phyloP scores from a whole-genome alignment of 106 monocot genomes.

The Acorus calamus region DNA sequence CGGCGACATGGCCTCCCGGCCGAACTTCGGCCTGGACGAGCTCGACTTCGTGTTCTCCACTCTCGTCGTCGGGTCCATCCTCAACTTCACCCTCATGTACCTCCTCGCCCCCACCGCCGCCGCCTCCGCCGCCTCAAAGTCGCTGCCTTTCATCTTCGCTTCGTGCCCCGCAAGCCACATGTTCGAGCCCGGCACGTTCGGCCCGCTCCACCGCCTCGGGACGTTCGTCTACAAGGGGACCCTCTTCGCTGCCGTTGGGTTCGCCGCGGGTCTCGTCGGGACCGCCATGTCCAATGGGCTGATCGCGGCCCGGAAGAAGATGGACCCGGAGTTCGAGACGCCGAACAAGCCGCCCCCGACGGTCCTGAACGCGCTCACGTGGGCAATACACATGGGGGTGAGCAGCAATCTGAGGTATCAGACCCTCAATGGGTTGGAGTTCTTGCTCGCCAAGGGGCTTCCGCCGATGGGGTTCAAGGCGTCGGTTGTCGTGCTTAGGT shows the following conservation, averaged over 20 bases:
- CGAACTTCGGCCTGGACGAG: slow-evolving; percentile 80
- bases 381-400: slow-evolving; percentile 73
- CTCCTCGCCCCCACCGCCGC: slow-evolving; percentile 55
- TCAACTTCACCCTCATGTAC: slow-evolving; percentile 76
- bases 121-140: slow-evolving; percentile 6
- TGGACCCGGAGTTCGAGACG: slow-evolving; percentile 60
- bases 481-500: slow-evolving; percentile 54
- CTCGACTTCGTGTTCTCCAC: slow-evolving; percentile 91
- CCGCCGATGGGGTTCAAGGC: slow-evolving; percentile 43
- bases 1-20: slow-evolving; percentile 79
- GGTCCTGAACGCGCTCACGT: slow-evolving; percentile 53
- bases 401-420: slow-evolving; percentile 81
- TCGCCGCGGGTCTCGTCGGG: slow-evolving; percentile 54
- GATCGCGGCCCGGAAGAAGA: slow-evolving; percentile 41
- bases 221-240: slow-evolving; percentile 58
- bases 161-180: slow-evolving; percentile 38
- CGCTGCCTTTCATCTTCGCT: slow-evolving; percentile 31
- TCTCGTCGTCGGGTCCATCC: slow-evolving; percentile 75
- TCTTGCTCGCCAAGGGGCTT: slow-evolving; percentile 31
- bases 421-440: slow-evolving; percentile 68
- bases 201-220: slow-evolving; percentile 28
- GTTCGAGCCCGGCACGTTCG: slow-evolving; percentile 53
- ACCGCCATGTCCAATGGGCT: slow-evolving; percentile 67
- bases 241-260: slow-evolving; percentile 59
- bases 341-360: slow-evolving; percentile 67